Evolutionary conservation across 768 basidiomycete genomes (phyloP).

Genomic region (Tylopilus rubrobrunneus): DNA sequence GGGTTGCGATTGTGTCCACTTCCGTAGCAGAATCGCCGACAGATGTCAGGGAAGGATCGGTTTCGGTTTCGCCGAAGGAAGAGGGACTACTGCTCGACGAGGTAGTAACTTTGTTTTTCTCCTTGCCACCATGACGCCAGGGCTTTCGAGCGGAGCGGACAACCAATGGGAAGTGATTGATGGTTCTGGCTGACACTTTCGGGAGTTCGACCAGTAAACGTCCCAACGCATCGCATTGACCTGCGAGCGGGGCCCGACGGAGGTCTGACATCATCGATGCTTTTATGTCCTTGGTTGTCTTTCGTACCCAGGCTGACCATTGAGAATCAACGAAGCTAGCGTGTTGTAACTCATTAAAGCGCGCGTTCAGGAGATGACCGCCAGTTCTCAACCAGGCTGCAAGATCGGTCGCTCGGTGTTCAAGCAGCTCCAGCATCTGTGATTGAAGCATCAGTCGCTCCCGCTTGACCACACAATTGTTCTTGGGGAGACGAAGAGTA

Average conservation of each 20-base stretch:
- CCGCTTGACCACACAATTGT: no score
- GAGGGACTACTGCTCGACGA: background rate
- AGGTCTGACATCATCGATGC: background rate
- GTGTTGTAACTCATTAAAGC: background rate
- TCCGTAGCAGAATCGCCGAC: background rate
- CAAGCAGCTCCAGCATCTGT: background rate
- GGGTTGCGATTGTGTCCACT: background rate
- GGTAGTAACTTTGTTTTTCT: background rate
- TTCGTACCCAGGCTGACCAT: background rate
- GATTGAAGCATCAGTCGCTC: no score
- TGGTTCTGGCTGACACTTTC: background rate
- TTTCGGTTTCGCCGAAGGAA: background rate
- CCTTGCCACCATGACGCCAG: background rate
- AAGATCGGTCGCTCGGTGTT: background rate
- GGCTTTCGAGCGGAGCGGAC: background rate
- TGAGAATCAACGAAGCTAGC: background rate
- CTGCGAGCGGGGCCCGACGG: background rate
- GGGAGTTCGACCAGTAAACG: constrained; percentile 2
- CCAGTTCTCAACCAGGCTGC: background rate
- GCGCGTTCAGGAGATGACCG: background rate
- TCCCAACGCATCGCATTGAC: constrained; percentile 5
- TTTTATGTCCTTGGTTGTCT: background rate
- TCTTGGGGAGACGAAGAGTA: no score
- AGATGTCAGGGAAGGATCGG: background rate
- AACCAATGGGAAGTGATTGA: background rate